These are phyloP conservation scores for Suillus fuscotomentosus DNA, from an alignment of 768 basidiomycete genomes.

Conservation along the genomic window DNA sequence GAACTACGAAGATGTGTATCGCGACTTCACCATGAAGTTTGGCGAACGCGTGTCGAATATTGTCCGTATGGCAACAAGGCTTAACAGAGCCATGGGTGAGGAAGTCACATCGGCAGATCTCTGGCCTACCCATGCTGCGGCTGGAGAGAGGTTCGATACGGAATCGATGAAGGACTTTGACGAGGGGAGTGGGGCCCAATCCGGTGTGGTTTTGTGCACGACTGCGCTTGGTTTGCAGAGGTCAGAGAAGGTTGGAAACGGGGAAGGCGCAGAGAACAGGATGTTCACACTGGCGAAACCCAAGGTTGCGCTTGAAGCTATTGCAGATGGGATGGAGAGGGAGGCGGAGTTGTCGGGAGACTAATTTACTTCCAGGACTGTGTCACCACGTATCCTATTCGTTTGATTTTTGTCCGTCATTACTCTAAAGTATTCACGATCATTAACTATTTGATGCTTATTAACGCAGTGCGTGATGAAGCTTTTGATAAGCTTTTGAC, in stretches of 20 bases:
- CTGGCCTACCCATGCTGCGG: constrained; percentile 45
- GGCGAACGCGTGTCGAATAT: constrained; percentile 34
- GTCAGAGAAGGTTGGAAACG: constrained; percentile 35
- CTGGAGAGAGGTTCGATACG: constrained; percentile 40
- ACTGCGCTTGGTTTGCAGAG: constrained; percentile 53
- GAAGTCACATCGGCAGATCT: constrained; percentile 57
- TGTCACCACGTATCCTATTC: neutral
- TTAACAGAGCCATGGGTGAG: constrained; percentile 53
- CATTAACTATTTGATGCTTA: constrained; percentile 4
- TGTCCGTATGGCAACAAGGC: constrained; percentile 29
- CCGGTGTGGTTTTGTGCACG: constrained; percentile 46
- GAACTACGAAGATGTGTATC: constrained; percentile 30
- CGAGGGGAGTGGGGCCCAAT: constrained; percentile 11
- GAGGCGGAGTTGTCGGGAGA: constrained; percentile 12
- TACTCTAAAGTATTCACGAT: neutral
- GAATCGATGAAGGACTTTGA: constrained; percentile 48
- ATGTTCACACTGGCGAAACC: constrained; percentile 50
- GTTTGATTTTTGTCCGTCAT: neutral
- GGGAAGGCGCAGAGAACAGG: constrained; percentile 45
- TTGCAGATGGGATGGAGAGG: constrained; percentile 29
- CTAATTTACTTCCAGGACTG: neutral
- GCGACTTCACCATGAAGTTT: constrained; percentile 31
- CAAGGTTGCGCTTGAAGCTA: constrained; percentile 47
- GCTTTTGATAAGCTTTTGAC: neutral
- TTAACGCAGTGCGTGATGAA: neutral